Conservation (phyloP, 2,329 filamentous ascomycete genomes). For the Aspergillus candidus region DNA sequence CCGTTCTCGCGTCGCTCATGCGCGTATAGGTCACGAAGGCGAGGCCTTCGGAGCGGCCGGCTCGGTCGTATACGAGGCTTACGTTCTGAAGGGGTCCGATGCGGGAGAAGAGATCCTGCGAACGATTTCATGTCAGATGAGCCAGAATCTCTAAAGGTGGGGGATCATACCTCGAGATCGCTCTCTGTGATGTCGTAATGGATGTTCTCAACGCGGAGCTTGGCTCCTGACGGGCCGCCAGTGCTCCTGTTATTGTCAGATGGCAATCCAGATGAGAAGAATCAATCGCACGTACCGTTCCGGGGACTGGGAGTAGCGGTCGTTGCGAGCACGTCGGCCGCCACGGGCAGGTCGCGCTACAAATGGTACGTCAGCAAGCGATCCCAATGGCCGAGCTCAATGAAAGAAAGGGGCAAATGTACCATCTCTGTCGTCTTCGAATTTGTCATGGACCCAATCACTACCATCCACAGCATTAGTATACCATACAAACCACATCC, state of each 20-base stretch:
- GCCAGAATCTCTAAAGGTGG: background rate
- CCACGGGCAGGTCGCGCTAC: conserved; percentile 40
- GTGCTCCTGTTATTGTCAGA: conserved; percentile 11
- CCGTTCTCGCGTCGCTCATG: conserved; percentile 63
- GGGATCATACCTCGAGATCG: conserved; percentile 62
- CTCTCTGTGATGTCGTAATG: conserved; percentile 87
- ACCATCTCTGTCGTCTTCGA: conserved; percentile 63
- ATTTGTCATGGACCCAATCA: conserved; percentile 93
- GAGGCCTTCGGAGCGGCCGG: conserved; percentile 77
- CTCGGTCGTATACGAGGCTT: conserved; percentile 74
- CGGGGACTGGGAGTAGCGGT: conserved; percentile 31
- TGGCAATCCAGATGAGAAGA: background rate
- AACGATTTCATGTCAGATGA: background rate
- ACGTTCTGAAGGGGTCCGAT: conserved; percentile 68
- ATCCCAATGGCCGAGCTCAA: conserved; percentile 5
- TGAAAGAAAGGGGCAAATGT: conserved; percentile 17
- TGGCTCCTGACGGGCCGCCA: conserved; percentile 56
- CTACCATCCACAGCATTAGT: conserved; percentile 36
- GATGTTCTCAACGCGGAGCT: conserved; percentile 79
- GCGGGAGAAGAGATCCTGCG: conserved; percentile 69
- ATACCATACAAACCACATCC: no score
- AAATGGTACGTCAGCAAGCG: conserved; percentile 16
- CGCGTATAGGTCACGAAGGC: conserved; percentile 77
- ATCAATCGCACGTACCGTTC: conserved; percentile 27
- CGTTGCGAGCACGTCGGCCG: conserved; percentile 33